Conservation (phyloP, 345 rosid species). For the Ceriops tagal region DNA sequence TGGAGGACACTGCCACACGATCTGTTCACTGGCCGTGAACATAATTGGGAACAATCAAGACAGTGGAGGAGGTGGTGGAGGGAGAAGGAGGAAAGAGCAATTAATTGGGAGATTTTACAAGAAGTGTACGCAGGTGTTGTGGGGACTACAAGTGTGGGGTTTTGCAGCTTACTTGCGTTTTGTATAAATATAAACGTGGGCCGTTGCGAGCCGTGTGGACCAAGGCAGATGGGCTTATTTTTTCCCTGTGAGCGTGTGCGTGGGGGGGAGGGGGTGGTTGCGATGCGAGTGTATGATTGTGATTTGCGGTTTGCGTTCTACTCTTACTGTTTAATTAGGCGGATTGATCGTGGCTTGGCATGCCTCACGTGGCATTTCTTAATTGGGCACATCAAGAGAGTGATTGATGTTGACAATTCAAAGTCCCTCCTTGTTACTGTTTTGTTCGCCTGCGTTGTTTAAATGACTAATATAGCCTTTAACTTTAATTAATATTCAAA, state of each 20-base stretch:
- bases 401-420: conserved; percentile 26
- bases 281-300: too few relatives aligned
- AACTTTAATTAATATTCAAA: too few relatives aligned
- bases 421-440: conserved; percentile 10
- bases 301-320: conserved; percentile 7
- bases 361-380: conserved; percentile 25
- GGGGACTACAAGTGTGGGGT: conserved; percentile 20
- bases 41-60: conserved; percentile 4
- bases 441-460: not conserved
- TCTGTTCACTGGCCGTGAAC: conserved; percentile 19
- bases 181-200: conserved; percentile 51
- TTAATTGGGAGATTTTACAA: too few relatives aligned
- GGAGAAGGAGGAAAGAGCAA: not conserved
- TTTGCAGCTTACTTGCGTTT: conserved; percentile 8
- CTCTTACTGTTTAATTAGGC: conserved; percentile 11
- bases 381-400: conserved; percentile 14
- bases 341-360: conserved; percentile 2
- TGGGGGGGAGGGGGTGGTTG: not conserved
- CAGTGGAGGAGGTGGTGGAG: too few relatives aligned
- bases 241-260: not conserved
- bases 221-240: conserved; percentile 21
- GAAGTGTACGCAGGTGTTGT: conserved; percentile 29
- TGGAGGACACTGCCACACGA: conserved; percentile 19
- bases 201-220: conserved; percentile 60
- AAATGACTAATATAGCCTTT: not conserved